phyloP scores from a whole-genome alignment of 225 moss, liverwort and hornwort species.

The Climacium dendroides region DNA sequence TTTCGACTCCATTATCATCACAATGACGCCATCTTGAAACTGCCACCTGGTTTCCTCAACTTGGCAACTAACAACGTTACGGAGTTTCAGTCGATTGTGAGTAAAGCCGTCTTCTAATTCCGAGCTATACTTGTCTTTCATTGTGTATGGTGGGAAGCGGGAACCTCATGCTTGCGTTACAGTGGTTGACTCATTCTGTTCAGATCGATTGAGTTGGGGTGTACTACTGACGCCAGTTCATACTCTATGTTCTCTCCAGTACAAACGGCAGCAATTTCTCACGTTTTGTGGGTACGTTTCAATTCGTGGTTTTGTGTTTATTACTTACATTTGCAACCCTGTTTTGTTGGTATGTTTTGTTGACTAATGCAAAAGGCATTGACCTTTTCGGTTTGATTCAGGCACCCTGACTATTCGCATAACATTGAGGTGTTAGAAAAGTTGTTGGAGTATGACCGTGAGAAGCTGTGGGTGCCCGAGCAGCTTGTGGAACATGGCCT shows the following conservation, averaged over 20 bases:
- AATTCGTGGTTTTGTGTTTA: background rate
- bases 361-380: background rate
- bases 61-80: slow-evolving; percentile 80
- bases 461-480: slow-evolving; percentile 85
- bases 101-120: background rate
- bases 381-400: background rate
- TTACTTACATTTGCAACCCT: background rate
- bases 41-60: slow-evolving; percentile 45
- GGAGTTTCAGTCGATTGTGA: slow-evolving; percentile 61
- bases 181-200: background rate
- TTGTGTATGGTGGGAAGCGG: background rate
- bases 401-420: slow-evolving; percentile 90
- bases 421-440: slow-evolving; percentile 55
- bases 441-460: slow-evolving; percentile 67
- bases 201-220: background rate
- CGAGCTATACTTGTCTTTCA: background rate
- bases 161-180: background rate
- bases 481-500: slow-evolving; percentile 81
- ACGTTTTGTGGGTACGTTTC: slow-evolving; percentile 73
- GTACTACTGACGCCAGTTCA: background rate
- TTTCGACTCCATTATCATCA: slow-evolving; percentile 89
- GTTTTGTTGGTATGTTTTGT: slow-evolving; percentile 20
- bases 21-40: slow-evolving; percentile 67
- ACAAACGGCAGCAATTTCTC: slow-evolving; percentile 62
- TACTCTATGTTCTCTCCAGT: slow-evolving; percentile 23